phyloP scores from a whole-genome alignment of 2,329 filamentous ascomycete genomes.

The Chrysoporthe cubensis region DNA sequence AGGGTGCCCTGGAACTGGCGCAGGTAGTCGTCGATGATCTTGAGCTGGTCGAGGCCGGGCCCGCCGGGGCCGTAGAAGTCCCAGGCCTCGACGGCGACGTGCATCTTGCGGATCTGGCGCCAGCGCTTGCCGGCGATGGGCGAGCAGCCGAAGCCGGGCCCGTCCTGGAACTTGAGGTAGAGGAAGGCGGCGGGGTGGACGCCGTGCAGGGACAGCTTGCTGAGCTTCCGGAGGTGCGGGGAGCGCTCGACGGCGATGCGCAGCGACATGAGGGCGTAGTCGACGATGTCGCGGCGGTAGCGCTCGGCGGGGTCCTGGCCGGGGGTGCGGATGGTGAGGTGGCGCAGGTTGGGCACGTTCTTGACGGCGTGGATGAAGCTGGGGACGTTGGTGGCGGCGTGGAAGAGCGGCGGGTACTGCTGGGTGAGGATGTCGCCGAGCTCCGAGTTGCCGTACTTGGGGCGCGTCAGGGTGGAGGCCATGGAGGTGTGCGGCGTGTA shows the following conservation, averaged over 20 bases:
- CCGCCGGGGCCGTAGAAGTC: constrained; percentile 60
- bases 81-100: constrained; percentile 74
- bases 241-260: constrained; percentile 81
- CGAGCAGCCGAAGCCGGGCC: constrained; percentile 73
- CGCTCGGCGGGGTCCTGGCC: constrained; percentile 70
- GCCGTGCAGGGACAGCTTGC: constrained; percentile 71
- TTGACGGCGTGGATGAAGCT: constrained; percentile 79
- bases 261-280: constrained; percentile 86
- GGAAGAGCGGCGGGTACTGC: constrained; percentile 88
- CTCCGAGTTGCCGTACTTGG: constrained; percentile 79
- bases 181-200: constrained; percentile 77
- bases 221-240: constrained; percentile 62
- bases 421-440: constrained; percentile 81
- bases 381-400: constrained; percentile 84
- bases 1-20: constrained; percentile 68
- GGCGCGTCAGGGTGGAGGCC: constrained; percentile 63
- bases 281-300: constrained; percentile 77
- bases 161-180: constrained; percentile 68
- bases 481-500: constrained; percentile 78
- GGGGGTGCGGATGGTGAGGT: constrained; percentile 77
- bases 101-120: constrained; percentile 76
- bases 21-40: constrained; percentile 82
- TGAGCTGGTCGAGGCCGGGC: constrained; percentile 69
- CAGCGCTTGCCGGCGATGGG: constrained; percentile 74
- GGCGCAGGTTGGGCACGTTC: constrained; percentile 69